Evolutionary conservation across 2,329 filamentous ascomycete species (phyloP), one percentile per base, ranked within the genome.

Genomic region (Nectriaceae sp.): DNA sequence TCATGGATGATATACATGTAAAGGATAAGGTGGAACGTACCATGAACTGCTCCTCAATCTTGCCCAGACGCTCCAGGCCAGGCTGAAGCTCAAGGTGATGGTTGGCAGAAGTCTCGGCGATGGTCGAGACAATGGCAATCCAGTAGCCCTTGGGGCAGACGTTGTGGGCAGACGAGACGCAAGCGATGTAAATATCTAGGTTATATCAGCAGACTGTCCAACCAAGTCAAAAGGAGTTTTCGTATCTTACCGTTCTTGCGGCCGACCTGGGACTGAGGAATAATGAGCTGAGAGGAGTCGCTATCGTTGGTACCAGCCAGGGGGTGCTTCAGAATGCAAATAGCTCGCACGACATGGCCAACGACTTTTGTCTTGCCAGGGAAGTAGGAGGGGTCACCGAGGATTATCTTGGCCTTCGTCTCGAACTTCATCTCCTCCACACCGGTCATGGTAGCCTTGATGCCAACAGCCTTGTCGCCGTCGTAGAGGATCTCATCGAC

Each of bases 91-190:
- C 94, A 49, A 97, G 79, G 73, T 99, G 94, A 75, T 96, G 92
- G 81, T 99, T 97, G 57, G 89, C 86, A 53, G 85, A 77, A 38
- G 85, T 87, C 79, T 99, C 95, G 56, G 94, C 90, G 66, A 99
- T 97, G 51, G 94, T 99, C 40, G 91, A 96, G 57, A 99, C 93
- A 53, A 97, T 99, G 63, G 94, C 94, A 62, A 99, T 90, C 79
- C 95, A 99, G 83, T 97, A 97, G 53, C 93, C 93, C 82, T 96
- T 96, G 64, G 95, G 94, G 77, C 93, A 97, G 62, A 99, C 95
- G 65, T 96, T 97, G 78, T 99, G 95, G 31, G 92, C 90, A 33
- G 90, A 90, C 1, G 92, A 97, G 50, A 99, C 91, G 70, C 94
- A 89, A 48, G 94, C 93, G 67, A 99, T 87, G 80, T 99, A 99